Conservation (phyloP, 495 filamentous ascomycete genomes). For the Penicillium cataractarum region DNA sequence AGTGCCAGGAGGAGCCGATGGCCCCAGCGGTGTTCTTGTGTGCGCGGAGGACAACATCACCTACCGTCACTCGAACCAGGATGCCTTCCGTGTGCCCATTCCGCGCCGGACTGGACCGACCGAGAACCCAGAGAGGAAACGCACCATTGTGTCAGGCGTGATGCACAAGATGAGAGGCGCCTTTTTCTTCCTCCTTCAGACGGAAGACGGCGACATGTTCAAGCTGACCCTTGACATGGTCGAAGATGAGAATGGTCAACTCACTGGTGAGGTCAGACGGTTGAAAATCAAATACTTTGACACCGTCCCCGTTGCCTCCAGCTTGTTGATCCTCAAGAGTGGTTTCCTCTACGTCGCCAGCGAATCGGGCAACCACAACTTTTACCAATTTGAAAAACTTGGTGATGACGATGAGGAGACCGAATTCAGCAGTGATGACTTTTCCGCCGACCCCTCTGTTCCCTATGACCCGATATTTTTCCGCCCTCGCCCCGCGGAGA, state of each 20-base stretch:
- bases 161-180: slow-evolving; percentile 98
- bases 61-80: slow-evolving; percentile 91
- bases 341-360: slow-evolving; percentile 93
- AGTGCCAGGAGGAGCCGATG: slow-evolving; percentile 91
- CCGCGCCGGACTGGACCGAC: slow-evolving; percentile 82
- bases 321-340: slow-evolving; percentile 89
- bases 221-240: slow-evolving; percentile 93
- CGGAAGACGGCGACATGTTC: slow-evolving; percentile 95
- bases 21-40: slow-evolving; percentile 91
- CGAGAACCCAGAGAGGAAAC: slow-evolving; percentile 90
- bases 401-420: slow-evolving; percentile 94
- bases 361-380: slow-evolving; percentile 89
- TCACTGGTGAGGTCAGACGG: slow-evolving; percentile 76
- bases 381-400: slow-evolving; percentile 97
- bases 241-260: slow-evolving; percentile 75
- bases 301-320: slow-evolving; percentile 86
- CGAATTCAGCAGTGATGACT: slow-evolving; percentile 82
- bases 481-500: slow-evolving; percentile 75
- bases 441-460: slow-evolving; percentile 70
- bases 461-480: slow-evolving; percentile 80
- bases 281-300: slow-evolving; percentile 98
- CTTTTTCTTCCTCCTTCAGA: slow-evolving; percentile 96
- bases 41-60: slow-evolving; percentile 94
- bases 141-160: slow-evolving; percentile 81
- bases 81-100: slow-evolving; percentile 85